These are phyloP conservation scores for Fusarium fracticaudum DNA, from an alignment of 2,329 filamentous ascomycete genomes.

Conservation along the genomic window DNA sequence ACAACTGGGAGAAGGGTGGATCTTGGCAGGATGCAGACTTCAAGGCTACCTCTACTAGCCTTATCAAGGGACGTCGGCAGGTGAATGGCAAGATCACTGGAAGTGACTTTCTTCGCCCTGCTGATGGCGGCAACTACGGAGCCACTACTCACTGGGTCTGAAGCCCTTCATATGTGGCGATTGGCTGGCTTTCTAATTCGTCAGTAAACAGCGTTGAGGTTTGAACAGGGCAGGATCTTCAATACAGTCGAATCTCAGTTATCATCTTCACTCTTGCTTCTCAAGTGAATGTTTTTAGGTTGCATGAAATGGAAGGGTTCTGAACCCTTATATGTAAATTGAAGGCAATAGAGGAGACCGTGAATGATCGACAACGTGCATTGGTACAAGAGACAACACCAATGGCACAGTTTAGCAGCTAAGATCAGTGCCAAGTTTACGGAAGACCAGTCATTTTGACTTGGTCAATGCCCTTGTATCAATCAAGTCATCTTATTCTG, in stretches of 20 bases:
- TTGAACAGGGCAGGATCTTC: no score
- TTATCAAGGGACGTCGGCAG: neutral
- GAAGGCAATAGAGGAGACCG: no score
- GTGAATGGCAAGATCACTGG: neutral
- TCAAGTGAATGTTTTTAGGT: neutral
- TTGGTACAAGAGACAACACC: neutral
- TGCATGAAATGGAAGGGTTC: no score
- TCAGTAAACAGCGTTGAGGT: neutral
- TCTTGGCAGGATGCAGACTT: neutral
- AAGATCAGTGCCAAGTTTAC: neutral
- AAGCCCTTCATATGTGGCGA: neutral
- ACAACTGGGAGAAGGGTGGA: neutral
- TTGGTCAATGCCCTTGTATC: neutral
- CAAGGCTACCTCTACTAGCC: neutral
- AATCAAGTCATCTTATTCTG: neutral
- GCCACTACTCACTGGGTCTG: neutral
- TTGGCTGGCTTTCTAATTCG: neutral
- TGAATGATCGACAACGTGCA: neutral
- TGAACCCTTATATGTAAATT: neutral
- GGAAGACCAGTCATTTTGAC: no score
- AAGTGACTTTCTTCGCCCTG: neutral
- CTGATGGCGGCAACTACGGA: neutral
- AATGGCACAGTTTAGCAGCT: neutral
- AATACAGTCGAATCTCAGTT: neutral
- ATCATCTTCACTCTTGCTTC: neutral